Percentiles rank a stretch among this genome's conserved stretches.
These are phyloP conservation scores for Colletotrichum godetiae DNA, from an alignment of 2,329 filamentous ascomycete species.

Conservation along the genomic window DNA sequence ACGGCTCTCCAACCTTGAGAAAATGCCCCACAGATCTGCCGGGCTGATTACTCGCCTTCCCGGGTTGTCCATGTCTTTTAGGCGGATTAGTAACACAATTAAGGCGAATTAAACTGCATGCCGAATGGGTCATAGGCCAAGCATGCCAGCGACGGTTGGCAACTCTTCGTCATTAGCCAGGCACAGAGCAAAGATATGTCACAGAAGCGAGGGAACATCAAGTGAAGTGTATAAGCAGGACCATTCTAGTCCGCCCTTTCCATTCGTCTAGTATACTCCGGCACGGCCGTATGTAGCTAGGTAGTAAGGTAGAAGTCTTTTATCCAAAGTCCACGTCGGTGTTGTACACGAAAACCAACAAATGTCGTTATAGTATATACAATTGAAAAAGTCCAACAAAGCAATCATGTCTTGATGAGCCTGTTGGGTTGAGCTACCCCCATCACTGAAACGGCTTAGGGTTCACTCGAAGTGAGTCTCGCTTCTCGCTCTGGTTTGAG, in stretches of 20 bases:
- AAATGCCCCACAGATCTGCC: neutral
- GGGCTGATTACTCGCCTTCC: neutral
- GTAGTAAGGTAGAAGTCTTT: constrained; percentile 7
- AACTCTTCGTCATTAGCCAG: neutral
- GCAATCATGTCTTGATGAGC: constrained; percentile 22
- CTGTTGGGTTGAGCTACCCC: neutral
- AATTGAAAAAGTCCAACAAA: constrained; percentile 29
- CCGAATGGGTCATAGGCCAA: neutral
- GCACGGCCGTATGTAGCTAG: constrained; percentile 21
- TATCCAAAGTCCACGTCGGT: constrained; percentile 7
- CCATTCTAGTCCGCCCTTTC: constrained; percentile 22
- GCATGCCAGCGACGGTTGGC: neutral
- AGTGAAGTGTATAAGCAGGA: constrained; percentile 15
- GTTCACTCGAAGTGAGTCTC: neutral
- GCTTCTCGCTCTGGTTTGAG: neutral
- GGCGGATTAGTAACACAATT: neutral
- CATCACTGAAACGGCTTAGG: neutral
- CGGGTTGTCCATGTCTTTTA: neutral
- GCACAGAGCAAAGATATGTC: neutral
- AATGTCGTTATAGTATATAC: constrained; percentile 27
- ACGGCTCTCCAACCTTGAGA: too few species aligned
- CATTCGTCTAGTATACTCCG: constrained; percentile 27
- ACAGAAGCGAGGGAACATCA: neutral
- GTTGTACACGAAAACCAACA: constrained; percentile 27
- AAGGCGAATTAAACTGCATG: neutral